Percentiles rank a stretch among this genome's conserved stretches.
Conservation (phyloP, 306 rosid genomes). For the Cucurbita ficifolia region DNA sequence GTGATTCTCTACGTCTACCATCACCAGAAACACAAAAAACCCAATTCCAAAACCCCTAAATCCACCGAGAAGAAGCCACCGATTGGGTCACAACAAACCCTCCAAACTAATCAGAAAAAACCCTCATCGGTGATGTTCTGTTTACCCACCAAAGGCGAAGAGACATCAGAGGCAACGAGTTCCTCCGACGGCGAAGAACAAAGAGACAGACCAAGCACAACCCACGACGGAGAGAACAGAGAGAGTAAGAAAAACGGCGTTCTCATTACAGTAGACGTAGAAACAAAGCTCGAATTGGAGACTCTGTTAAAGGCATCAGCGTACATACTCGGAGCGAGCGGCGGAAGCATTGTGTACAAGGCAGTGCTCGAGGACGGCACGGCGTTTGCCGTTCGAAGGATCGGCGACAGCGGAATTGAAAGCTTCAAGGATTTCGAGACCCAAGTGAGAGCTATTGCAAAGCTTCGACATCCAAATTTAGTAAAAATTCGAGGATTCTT, state of each 20-base stretch:
- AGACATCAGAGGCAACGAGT: constrained; percentile 56
- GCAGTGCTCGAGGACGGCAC: constrained; percentile 76
- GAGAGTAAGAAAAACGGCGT: constrained; percentile 21
- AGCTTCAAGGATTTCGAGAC: constrained; percentile 64
- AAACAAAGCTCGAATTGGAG: constrained; percentile 55
- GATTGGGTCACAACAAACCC: constrained; percentile 11
- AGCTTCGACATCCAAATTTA: constrained; percentile 59
- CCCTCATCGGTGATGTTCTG: constrained; percentile 31
- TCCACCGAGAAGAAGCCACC: constrained; percentile 11
- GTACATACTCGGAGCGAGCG: constrained; percentile 47
- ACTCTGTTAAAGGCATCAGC: constrained; percentile 76
- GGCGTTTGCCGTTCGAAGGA: constrained; percentile 64
- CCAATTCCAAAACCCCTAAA: constrained; percentile 1
- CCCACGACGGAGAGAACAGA: neutral
- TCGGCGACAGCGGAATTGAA: constrained; percentile 47
- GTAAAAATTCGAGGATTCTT: constrained; percentile 60
- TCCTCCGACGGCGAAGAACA: constrained; percentile 64
- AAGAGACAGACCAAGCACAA: neutral
- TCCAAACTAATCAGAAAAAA: neutral
- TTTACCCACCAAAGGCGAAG: constrained; percentile 42
- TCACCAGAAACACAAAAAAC: constrained; percentile 23
- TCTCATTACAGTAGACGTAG: constrained; percentile 52
- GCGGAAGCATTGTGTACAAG: constrained; percentile 64
- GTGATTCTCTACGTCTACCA: constrained; percentile 51
- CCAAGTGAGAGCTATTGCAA: constrained; percentile 48